These are phyloP conservation scores for Mucor lusitanicus DNA, from an alignment of 371 early-diverging fungal genomes.

Conservation along the genomic window DNA sequence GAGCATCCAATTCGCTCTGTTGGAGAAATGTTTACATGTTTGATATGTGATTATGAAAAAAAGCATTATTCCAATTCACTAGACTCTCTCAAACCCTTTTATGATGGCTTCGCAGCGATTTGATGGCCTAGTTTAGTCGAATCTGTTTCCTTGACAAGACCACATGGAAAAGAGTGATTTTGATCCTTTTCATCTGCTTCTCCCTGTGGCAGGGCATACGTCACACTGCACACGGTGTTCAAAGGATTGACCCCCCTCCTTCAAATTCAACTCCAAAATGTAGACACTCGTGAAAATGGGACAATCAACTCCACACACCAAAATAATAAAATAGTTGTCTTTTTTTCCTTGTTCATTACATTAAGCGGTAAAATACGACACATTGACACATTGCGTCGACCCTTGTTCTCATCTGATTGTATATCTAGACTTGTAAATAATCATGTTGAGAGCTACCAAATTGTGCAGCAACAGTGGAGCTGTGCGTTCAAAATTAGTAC, in stretches of 20 bases:
- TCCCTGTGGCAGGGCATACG: background rate
- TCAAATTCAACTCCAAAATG: background rate
- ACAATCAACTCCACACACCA: background rate
- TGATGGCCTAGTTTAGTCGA: no score
- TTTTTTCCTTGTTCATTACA: background rate
- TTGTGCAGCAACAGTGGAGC: constrained; percentile 19
- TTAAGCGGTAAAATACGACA: background rate
- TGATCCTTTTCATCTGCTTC: no score
- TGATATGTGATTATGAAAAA: no score
- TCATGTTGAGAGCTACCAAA: constrained; percentile 34
- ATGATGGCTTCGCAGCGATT: no score
- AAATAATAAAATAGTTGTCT: background rate
- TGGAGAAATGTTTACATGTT: no score
- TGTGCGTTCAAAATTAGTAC: constrained; percentile 16
- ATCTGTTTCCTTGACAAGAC: no score
- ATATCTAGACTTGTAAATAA: background rate
- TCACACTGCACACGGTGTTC: background rate
- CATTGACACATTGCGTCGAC: no score
- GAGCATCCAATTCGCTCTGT: no score
- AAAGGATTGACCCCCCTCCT: constrained; percentile 6
- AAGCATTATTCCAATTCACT: no score
- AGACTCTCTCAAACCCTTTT: no score
- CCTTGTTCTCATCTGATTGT: no score
- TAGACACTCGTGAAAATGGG: background rate
- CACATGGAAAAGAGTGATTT: no score